Conservation (phyloP, 768 basidiomycete species). For the Tephrocybe sp. region DNA sequence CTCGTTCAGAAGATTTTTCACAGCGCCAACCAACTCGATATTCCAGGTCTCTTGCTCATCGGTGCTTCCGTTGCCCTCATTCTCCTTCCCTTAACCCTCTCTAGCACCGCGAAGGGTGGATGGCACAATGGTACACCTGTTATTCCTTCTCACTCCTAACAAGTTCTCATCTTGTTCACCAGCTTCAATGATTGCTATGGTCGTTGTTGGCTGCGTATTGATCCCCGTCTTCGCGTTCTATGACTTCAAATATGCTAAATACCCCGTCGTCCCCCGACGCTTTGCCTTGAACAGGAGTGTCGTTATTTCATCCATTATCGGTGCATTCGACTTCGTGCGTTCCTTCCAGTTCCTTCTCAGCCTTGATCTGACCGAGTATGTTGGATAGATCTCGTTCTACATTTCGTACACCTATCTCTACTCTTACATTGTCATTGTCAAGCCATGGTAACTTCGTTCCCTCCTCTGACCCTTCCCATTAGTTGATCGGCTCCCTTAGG, state of each 20-base stretch:
- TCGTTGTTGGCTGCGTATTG: slow-evolving; percentile 45
- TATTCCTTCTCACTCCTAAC: neutral
- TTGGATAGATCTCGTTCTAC: slow-evolving; percentile 55
- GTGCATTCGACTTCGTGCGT: slow-evolving; percentile 62
- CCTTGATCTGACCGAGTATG: slow-evolving; percentile 1
- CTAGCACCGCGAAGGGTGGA: slow-evolving; percentile 33
- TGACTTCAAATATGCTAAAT: slow-evolving; percentile 50
- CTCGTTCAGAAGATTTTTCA: slow-evolving; percentile 22
- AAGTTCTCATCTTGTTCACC: slow-evolving; percentile 6
- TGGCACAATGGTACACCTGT: slow-evolving; percentile 47
- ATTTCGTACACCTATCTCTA: slow-evolving; percentile 75
- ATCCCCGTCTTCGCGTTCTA: slow-evolving; percentile 44
- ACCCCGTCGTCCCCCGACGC: slow-evolving; percentile 60
- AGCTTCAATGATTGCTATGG: slow-evolving; percentile 54
- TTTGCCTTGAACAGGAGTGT: slow-evolving; percentile 62
- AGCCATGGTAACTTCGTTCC: slow-evolving; percentile 37
- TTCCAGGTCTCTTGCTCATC: slow-evolving; percentile 51
- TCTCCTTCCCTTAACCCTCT: slow-evolving; percentile 55
- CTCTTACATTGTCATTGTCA: slow-evolving; percentile 59
- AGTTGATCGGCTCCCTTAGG: too few relatives aligned
- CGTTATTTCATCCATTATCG: slow-evolving; percentile 57
- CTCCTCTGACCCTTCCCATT: too few relatives aligned
- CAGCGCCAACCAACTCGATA: slow-evolving; percentile 39
- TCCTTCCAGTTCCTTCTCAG: neutral
- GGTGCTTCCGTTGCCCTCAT: slow-evolving; percentile 50